Conservation (phyloP, 345 rosid species). For the Camelina laxa region DNA sequence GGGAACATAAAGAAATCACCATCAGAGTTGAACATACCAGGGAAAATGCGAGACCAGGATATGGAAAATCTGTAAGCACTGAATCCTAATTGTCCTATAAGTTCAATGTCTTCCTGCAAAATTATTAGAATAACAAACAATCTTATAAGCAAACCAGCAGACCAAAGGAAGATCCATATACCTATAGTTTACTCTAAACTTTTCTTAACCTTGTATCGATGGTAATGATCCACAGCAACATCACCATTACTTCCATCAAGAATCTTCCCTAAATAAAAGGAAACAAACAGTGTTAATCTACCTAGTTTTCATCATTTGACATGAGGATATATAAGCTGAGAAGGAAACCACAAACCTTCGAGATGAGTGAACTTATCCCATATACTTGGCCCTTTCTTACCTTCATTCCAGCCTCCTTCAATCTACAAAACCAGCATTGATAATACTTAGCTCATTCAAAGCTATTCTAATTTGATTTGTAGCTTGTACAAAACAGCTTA, state of each 20-base stretch:
- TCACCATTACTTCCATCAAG: conserved; percentile 77
- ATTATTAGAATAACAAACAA: no score
- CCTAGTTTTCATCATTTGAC: not conserved
- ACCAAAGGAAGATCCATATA: not conserved
- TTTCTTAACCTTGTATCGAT: conserved; percentile 69
- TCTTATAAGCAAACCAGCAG: no score
- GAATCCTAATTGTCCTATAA: conserved; percentile 73
- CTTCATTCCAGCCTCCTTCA: conserved; percentile 87
- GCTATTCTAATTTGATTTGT: not conserved
- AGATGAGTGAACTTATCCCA: conserved; percentile 86
- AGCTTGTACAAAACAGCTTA: no score
- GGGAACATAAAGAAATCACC: no score
- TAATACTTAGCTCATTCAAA: not conserved
- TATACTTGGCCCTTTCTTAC: no score
- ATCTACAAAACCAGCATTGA: conserved; percentile 50
- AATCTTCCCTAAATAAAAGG: conserved; percentile 56
- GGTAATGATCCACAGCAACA: conserved; percentile 79
- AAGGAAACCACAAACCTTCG: conserved; percentile 50
- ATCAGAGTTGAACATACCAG: no score
- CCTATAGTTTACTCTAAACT: not conserved
- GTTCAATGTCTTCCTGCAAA: conserved; percentile 80
- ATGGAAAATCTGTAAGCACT: conserved; percentile 88
- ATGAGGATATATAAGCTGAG: not conserved
- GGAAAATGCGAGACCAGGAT: conserved; percentile 93
- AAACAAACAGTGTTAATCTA: conserved; percentile 7